These are phyloP conservation scores for Trypanosoma congolense DNA, from an alignment of 208 protist genomes.

Conservation along the genomic window DNA sequence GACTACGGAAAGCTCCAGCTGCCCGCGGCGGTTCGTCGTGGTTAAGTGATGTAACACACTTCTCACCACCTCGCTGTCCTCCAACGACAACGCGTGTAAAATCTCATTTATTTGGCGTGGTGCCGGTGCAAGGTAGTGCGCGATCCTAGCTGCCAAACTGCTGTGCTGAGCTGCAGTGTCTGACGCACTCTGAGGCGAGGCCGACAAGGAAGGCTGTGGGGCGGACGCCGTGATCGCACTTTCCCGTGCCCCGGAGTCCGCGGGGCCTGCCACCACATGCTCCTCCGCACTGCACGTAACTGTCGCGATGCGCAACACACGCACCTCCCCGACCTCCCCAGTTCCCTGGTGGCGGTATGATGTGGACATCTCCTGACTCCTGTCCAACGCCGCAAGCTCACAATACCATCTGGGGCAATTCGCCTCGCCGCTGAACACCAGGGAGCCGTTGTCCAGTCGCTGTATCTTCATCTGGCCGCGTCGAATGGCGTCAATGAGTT, in stretches of 20 bases:
- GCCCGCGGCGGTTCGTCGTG: constrained; percentile 15
- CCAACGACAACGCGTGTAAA: neutral
- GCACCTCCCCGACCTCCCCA: constrained; percentile 5
- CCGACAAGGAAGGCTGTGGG: neutral
- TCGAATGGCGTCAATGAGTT: constrained; percentile 25
- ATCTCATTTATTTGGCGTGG: constrained; percentile 12
- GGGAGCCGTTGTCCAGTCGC: neutral
- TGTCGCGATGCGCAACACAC: constrained; percentile 7
- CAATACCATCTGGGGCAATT: constrained; percentile 8
- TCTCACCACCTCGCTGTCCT: constrained; percentile 6
- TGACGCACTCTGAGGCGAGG: neutral
- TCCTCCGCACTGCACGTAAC: neutral
- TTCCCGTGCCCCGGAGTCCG: neutral
- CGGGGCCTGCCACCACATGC: neutral
- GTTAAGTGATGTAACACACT: constrained; percentile 15
- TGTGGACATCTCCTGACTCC: neutral
- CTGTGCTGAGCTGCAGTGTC: constrained; percentile 14
- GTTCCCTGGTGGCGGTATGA: constrained; percentile 14
- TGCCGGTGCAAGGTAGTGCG: constrained; percentile 21
- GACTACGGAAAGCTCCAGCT: constrained; percentile 36
- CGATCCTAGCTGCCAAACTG: constrained; percentile 14
- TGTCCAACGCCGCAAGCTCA: neutral
- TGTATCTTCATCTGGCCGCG: constrained; percentile 13
- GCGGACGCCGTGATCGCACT: neutral
- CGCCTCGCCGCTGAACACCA: constrained; percentile 13